Evolutionary conservation across 306 rosid species (phyloP).

Genomic region (Glycine soja): DNA sequence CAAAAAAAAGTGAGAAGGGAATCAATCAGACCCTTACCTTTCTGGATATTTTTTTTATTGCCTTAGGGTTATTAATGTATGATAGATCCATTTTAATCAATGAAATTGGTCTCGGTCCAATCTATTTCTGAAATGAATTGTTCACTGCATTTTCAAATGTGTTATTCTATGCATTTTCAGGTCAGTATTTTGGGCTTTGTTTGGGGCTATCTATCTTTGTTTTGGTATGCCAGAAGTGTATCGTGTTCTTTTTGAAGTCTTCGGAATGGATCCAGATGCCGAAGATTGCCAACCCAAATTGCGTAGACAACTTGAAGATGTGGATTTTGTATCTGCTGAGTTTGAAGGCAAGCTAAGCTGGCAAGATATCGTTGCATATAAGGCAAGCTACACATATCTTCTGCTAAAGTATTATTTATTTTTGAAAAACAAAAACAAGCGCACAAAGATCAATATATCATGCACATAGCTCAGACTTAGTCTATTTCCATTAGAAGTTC

Average conservation of each 20-base stretch:
- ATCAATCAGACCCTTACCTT: slow-evolving; percentile 19
- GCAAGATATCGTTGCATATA: slow-evolving; percentile 90
- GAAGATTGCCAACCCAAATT: slow-evolving; percentile 84
- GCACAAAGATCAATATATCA: neutral
- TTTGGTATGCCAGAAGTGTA: slow-evolving; percentile 95
- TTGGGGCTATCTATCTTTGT: slow-evolving; percentile 96
- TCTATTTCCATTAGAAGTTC: slow-evolving; percentile 6
- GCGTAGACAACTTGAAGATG: slow-evolving; percentile 95
- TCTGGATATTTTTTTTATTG: neutral
- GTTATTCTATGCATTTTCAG: slow-evolving; percentile 53
- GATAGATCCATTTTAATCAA: slow-evolving; percentile 4
- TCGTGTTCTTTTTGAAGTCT: slow-evolving; percentile 95
- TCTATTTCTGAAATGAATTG: slow-evolving; percentile 34
- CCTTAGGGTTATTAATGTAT: too few relatives aligned
- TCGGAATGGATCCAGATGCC: slow-evolving; percentile 94
- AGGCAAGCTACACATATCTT: slow-evolving; percentile 61
- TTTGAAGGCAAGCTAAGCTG: slow-evolving; percentile 88
- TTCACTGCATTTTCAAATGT: slow-evolving; percentile 35
- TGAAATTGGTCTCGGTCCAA: slow-evolving; percentile 40
- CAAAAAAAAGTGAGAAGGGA: neutral
- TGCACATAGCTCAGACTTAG: slow-evolving; percentile 22
- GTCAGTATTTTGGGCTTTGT: slow-evolving; percentile 95
- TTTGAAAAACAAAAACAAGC: neutral
- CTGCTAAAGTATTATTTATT: slow-evolving; percentile 33
- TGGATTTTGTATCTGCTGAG: slow-evolving; percentile 89